phyloP scores from a whole-genome alignment of 2,329 filamentous ascomycete species.

The Botrytis galanthina region DNA sequence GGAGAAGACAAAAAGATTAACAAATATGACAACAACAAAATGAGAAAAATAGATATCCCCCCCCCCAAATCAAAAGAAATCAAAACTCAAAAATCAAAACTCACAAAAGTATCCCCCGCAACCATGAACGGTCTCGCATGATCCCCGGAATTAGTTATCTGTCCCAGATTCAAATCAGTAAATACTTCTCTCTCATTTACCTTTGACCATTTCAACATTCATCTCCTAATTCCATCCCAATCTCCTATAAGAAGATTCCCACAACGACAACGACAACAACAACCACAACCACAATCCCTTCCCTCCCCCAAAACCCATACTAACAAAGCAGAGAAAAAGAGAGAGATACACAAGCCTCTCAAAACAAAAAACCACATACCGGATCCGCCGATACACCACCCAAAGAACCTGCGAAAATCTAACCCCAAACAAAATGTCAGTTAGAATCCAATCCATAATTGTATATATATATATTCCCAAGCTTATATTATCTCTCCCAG shows the following conservation, averaged over 20 bases:
- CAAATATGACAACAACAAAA: neutral
- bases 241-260: neutral
- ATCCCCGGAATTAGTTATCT: slow-evolving; percentile 18
- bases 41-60: neutral
- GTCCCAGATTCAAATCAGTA: neutral
- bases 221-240: neutral
- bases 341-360: neutral
- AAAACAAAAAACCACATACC: neutral
- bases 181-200: no score
- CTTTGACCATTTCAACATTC: neutral
- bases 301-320: neutral
- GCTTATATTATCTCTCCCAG: accelerated
- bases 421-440: neutral
- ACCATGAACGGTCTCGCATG: slow-evolving; percentile 11
- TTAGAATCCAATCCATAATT: neutral
- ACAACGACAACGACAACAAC: neutral
- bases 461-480: neutral
- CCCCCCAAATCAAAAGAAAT: neutral
- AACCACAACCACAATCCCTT: neutral
- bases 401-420: slow-evolving; percentile 15
- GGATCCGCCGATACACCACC: slow-evolving; percentile 14
- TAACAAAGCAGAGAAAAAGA: neutral
- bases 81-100: neutral
- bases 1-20: neutral
- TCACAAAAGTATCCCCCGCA: slow-evolving; percentile 15